phyloP scores from a whole-genome alignment of 345 rosid species.

The Eucalyptus melliodora region DNA sequence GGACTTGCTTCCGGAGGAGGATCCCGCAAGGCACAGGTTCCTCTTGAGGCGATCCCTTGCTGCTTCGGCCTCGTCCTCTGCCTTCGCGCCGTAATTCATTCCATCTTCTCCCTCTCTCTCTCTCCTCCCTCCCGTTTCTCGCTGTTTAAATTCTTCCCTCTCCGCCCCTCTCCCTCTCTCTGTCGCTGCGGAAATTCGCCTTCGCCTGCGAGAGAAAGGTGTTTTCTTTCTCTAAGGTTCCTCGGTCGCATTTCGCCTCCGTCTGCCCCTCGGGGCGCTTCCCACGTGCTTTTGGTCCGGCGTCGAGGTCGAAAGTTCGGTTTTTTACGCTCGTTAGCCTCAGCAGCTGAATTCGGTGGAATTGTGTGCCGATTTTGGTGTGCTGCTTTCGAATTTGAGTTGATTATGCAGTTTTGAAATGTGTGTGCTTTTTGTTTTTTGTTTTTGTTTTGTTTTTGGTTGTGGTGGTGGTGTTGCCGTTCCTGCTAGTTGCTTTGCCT shows the following conservation, averaged over 20 bases:
- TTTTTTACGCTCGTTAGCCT: neutral
- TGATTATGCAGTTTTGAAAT: neutral
- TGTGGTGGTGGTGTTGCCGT: neutral
- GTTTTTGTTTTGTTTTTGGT: neutral
- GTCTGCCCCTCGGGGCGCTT: neutral
- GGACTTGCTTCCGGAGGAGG: neutral
- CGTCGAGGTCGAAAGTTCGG: neutral
- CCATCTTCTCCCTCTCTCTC: neutral
- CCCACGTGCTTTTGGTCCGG: neutral
- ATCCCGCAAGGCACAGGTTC: conserved; percentile 38
- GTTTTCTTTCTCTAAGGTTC: neutral
- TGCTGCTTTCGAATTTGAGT: neutral
- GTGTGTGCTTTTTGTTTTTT: neutral
- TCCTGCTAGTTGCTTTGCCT: neutral
- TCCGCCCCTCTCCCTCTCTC: neutral
- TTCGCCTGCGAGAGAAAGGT: neutral
- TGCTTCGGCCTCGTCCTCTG: conserved; percentile 8
- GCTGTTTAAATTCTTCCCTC: conserved; percentile 5
- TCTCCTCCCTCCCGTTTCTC: neutral
- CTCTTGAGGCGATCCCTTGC: conserved; percentile 20
- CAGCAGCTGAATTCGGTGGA: neutral
- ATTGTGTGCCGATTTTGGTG: neutral
- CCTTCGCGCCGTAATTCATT: conserved; percentile 54
- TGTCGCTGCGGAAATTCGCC: neutral
- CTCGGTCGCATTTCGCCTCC: neutral